Evolutionary conservation across 495 filamentous ascomycete genomes (phyloP), one percentile per base, ranked within the genome.

Genomic region (Penicillium crystallinum): DNA sequence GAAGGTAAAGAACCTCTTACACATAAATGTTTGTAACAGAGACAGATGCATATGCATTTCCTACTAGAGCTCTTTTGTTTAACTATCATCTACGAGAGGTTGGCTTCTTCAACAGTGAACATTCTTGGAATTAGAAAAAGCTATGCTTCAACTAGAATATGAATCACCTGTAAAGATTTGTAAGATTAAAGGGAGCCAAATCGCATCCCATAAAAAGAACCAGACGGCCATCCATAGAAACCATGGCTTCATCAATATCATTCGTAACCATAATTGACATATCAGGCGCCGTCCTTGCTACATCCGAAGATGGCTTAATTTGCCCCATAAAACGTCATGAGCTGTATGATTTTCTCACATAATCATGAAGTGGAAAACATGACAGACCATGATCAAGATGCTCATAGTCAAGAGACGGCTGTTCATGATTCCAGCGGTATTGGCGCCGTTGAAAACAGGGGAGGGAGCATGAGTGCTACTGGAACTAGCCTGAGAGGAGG

Each of bases 61-160:
- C n/a, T n/a, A n/a, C n/a, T n/a, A n/a, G n/a, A n/a, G n/a, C n/a
- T n/a, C n/a, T n/a, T n/a, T n/a, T n/a, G n/a, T n/a, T n/a, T n/a
- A n/a, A n/a, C n/a, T n/a, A n/a, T n/a, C n/a, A 27, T 27, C 23
- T 27, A 27, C 23, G 23, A 27, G n/a, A n/a, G n/a, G n/a, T n/a
- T n/a, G n/a, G n/a, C n/a, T n/a, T n/a, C n/a, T 7, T 17, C 1
- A 34, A 42, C 30, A 25, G 48, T 42, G 38, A 42, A 42, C 18
- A 25, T 25, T 4, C 19, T 3, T 50, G 18, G 29, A 3, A 50
- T 50, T 50, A 40, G 29, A 11, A 29, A n/a, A 40, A 50, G 29
- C 38, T 50, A 50, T 41, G 29, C 37, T 34, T 27, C 25, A 42
- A 50, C 48, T 50, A 50, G 19, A 41, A 33, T 33, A 50, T 50